Conservation (phyloP, 139 green algal genomes). For the Chlorella sp. region DNA sequence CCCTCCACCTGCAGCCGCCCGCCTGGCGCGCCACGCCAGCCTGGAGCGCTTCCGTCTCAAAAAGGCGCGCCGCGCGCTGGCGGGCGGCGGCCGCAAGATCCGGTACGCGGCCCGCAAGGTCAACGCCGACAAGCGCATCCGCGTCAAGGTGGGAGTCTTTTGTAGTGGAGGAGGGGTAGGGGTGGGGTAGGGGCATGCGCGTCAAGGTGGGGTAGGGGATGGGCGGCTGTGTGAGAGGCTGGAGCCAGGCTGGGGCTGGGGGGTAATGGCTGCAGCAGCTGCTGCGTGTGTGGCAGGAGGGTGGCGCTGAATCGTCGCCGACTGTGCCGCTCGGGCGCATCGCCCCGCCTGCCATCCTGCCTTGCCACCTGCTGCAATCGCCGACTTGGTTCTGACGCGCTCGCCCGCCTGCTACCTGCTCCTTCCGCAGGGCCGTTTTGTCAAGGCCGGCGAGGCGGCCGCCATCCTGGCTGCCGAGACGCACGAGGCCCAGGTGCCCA, state of each 20-base stretch:
- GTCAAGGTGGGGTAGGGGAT: neutral
- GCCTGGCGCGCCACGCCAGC: constrained; percentile 28
- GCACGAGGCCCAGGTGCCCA: too few relatives aligned
- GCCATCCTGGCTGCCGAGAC: neutral
- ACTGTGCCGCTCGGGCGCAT: neutral
- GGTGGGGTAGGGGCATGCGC: neutral
- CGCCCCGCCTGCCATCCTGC: too few relatives aligned
- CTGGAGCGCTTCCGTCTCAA: constrained; percentile 57
- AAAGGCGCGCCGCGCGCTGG: constrained; percentile 31
- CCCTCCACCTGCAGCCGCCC: constrained; percentile 2
- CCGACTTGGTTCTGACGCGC: neutral
- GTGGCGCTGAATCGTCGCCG: too few relatives aligned
- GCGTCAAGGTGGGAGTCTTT: constrained; percentile 45
- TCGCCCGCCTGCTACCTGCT: neutral
- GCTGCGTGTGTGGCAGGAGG: too few relatives aligned
- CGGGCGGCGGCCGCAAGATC: constrained; percentile 40
- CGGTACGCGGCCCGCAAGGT: constrained; percentile 58
- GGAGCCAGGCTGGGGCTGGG: neutral
- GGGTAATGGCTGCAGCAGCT: too few relatives aligned
- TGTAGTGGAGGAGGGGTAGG: too few relatives aligned
- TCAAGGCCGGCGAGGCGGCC: constrained; percentile 39
- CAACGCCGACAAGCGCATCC: constrained; percentile 55
- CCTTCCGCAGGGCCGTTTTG: constrained; percentile 43
- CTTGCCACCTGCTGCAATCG: too few relatives aligned
- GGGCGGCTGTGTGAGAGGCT: neutral